Evolutionary conservation across 176 grass and related monocot genomes (phyloP).

Genomic region (Phoenix roebelenii): DNA sequence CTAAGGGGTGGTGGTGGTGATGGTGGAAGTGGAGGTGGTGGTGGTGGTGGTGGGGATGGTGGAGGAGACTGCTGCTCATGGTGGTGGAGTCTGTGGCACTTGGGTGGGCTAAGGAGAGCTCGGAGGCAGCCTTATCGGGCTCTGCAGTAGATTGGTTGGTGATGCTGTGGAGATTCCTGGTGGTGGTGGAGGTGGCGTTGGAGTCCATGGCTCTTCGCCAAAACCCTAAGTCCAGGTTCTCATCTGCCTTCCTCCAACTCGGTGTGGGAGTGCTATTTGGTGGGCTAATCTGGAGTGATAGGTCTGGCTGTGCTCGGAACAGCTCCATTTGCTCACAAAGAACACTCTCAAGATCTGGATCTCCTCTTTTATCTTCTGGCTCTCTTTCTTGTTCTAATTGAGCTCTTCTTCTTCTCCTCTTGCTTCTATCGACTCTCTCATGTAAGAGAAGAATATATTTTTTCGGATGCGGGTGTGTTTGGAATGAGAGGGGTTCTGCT

Average conservation of each 20-base stretch:
- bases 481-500: neutral
- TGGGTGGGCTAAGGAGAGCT: constrained; percentile 5
- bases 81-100: no score
- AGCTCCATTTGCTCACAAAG: constrained; percentile 1
- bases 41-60: neutral
- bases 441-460: no score
- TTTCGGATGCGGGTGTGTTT: no score
- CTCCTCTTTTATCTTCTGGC: neutral
- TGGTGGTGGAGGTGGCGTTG: neutral
- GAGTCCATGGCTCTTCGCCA: neutral
- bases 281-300: constrained; percentile 15
- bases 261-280: neutral
- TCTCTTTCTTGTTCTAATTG: neutral
- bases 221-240: constrained; percentile 8
- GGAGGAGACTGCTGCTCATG: neutral
- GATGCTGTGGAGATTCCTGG: neutral
- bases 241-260: neutral
- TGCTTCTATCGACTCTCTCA: no score
- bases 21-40: neutral
- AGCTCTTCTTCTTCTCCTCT: no score
- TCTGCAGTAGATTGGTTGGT: neutral
- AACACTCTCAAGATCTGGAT: neutral
- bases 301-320: constrained; percentile 7
- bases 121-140: neutral
- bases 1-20: neutral